Conservation (phyloP, 2,329 filamentous ascomycete genomes). For the Xylaria sp. region DNA sequence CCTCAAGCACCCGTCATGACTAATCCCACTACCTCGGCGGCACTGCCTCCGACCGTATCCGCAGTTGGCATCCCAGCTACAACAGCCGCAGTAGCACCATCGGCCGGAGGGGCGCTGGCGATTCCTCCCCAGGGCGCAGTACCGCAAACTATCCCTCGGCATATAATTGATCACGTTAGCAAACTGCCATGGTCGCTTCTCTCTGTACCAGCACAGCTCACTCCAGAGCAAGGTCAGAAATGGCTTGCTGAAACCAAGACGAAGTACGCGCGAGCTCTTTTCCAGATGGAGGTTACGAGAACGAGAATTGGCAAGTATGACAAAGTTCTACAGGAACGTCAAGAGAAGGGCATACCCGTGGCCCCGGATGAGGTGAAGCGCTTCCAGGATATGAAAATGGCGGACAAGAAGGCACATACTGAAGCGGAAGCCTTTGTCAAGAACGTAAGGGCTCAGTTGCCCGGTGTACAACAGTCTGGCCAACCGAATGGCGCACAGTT, state of each 20-base stretch:
- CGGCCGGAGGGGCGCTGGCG: background rate
- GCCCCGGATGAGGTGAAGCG: conserved; percentile 25
- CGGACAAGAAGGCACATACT: conserved; percentile 21
- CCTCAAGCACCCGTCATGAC: conserved; percentile 15
- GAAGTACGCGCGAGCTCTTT: conserved; percentile 24
- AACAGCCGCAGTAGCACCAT: background rate
- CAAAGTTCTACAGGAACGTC: conserved; percentile 25
- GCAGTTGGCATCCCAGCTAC: background rate
- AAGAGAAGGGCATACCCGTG: conserved; percentile 22
- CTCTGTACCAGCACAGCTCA: conserved; percentile 12
- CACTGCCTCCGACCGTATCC: conserved; percentile 7
- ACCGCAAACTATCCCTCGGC: conserved; percentile 18
- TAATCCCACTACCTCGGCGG: conserved; percentile 3
- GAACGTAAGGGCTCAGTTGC: conserved; percentile 23
- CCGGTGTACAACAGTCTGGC: background rate
- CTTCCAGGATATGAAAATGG: conserved; percentile 16
- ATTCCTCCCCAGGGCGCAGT: background rate
- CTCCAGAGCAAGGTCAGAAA: conserved; percentile 22
- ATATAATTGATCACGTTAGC: conserved; percentile 26
- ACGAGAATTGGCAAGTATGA: conserved; percentile 20
- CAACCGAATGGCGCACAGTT: conserved; percentile 15
- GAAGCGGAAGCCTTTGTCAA: conserved; percentile 26
- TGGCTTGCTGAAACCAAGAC: conserved; percentile 21
- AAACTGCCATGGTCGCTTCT: conserved; percentile 26
- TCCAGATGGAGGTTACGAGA: conserved; percentile 28